A percentile compares a stretch with the other conserved stretches of the same genome.
Evolutionary conservation across 345 rosid species (phyloP).

Genomic region (Euphorbia tirucalli): DNA sequence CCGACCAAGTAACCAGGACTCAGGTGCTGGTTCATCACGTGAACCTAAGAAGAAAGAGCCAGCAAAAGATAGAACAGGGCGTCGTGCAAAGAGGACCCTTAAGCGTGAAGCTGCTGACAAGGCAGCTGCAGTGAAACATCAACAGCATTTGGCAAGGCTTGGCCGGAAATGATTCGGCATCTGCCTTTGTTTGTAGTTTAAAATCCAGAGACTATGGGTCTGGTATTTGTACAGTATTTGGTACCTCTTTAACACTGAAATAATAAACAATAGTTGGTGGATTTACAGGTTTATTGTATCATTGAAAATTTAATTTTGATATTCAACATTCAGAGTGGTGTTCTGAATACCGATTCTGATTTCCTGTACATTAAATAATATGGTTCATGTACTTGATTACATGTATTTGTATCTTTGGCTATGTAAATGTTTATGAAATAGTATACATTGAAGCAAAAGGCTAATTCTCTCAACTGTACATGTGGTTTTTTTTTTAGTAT

Average conservation of each 20-base stretch:
- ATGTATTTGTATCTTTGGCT: too few relatives aligned
- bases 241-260: constrained; percentile 5
- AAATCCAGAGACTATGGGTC: constrained; percentile 14
- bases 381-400: too few relatives aligned
- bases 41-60: constrained; percentile 58
- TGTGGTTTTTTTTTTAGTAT: too few relatives aligned
- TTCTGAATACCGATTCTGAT: not conserved
- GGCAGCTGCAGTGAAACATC: constrained; percentile 62
- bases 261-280: too few relatives aligned
- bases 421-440: too few relatives aligned
- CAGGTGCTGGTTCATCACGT: constrained; percentile 54
- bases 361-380: not conserved
- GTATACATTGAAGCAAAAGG: too few relatives aligned
- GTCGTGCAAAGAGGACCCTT: constrained; percentile 86
- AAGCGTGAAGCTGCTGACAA: constrained; percentile 94
- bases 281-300: too few relatives aligned
- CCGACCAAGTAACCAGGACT: constrained; percentile 34
- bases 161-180: constrained; percentile 22
- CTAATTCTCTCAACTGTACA: too few relatives aligned
- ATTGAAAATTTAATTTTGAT: not conserved
- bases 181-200: not conserved
- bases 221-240: constrained; percentile 23
- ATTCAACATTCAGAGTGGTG: not conserved
- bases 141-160: constrained; percentile 30
- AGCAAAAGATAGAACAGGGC: constrained; percentile 46